A percentile compares a stretch with the other conserved stretches of the same genome.
These are phyloP conservation scores for Podaxis sp. DNA, from an alignment of 768 basidiomycete species.

Conservation along the genomic window DNA sequence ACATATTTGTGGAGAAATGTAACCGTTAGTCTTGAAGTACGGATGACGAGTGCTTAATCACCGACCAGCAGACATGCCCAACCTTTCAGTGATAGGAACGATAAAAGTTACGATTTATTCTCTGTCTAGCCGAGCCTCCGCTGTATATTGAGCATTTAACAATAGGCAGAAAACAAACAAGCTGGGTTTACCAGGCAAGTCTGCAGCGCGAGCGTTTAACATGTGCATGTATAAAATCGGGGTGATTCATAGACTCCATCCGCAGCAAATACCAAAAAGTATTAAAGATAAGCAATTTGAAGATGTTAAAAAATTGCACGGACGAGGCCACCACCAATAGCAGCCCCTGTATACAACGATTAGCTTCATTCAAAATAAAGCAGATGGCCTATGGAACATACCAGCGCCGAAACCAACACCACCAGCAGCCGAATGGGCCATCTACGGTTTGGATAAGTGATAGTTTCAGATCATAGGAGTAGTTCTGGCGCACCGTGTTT, in stretches of 20 bases:
- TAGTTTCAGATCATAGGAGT: background rate
- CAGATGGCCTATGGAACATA: constrained; percentile 28
- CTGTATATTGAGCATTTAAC: too few species aligned
- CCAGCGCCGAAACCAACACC: constrained; percentile 80
- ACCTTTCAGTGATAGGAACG: too few species aligned
- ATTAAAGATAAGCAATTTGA: constrained; percentile 3
- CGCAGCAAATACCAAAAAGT: background rate
- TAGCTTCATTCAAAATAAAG: background rate
- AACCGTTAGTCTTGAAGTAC: too few species aligned
- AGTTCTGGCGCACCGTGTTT: constrained; percentile 46
- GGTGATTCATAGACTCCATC: background rate
- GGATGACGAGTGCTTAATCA: too few species aligned
- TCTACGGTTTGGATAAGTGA: constrained; percentile 26
- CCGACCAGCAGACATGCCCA: too few species aligned
- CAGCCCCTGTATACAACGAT: constrained; percentile 25
- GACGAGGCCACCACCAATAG: constrained; percentile 35
- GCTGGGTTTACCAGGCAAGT: background rate
- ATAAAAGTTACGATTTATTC: too few species aligned
- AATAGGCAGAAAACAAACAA: too few species aligned
- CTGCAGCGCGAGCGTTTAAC: background rate
- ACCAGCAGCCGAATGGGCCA: constrained; percentile 63
- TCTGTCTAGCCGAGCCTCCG: too few species aligned
- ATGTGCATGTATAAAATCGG: too few species aligned
- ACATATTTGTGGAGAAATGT: too few species aligned
- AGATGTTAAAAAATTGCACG: constrained; percentile 30